Percentiles rank a stretch among this genome's conserved stretches.
phyloP scores from a whole-genome alignment of 129 eudicot species.

The Gnaphalium uliginosum region DNA sequence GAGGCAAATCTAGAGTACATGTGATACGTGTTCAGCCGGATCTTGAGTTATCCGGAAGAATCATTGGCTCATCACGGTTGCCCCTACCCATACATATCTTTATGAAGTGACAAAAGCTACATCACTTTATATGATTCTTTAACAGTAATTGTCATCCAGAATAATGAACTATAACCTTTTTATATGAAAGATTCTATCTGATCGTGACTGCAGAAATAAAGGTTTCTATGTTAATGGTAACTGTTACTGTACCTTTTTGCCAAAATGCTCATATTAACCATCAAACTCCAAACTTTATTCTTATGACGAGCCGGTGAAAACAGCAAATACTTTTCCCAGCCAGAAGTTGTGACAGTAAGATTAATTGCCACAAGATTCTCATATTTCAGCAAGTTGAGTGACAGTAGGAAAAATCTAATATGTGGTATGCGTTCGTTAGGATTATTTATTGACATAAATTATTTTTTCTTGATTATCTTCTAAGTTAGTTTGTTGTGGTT shows the following conservation, averaged over 20 bases:
- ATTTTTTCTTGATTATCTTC: conserved; percentile 21
- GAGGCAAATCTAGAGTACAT: conserved; percentile 3
- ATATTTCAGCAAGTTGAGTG: conserved; percentile 3
- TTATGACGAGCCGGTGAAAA: background rate
- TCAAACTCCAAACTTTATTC: conserved; percentile 9
- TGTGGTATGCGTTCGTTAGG: conserved; percentile 10
- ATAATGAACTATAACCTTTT: conserved; percentile 15
- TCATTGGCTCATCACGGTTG: conserved; percentile 32
- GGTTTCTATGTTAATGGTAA: background rate
- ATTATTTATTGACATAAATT: conserved; percentile 2
- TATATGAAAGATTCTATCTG: conserved; percentile 30
- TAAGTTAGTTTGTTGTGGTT: conserved; percentile 13
- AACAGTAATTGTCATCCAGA: conserved; percentile 34
- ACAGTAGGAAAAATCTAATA: conserved; percentile 7
- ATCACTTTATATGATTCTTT: conserved; percentile 36
- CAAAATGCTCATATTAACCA: conserved; percentile 13
- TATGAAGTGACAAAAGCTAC: conserved; percentile 35
- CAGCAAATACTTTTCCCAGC: background rate
- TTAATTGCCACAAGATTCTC: background rate
- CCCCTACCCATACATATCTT: conserved; percentile 38
- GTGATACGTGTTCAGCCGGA: conserved; percentile 19
- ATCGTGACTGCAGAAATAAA: conserved; percentile 23
- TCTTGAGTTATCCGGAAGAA: conserved; percentile 32
- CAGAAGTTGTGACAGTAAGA: conserved; percentile 17
- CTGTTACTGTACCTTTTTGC: background rate